Evolutionary conservation across 352 stramenopile species (phyloP), one percentile per base, ranked within the genome.

Genomic region (Phytophthora hibernalis): DNA sequence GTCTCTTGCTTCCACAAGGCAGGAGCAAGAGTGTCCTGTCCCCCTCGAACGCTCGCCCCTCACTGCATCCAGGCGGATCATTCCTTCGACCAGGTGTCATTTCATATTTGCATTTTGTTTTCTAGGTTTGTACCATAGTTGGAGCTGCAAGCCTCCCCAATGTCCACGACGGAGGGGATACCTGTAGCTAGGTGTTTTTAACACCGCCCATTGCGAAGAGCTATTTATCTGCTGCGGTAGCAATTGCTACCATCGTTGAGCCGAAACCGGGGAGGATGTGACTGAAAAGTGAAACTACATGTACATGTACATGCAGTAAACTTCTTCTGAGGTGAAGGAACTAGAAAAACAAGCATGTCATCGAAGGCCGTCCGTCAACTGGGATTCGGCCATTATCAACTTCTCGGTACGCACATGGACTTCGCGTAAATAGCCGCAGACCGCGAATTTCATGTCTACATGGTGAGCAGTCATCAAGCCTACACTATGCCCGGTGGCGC

Each of bases 121-220:
- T 72, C 53, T 70, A 82, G 74, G 74, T 77, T 74, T 91, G 79
- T 94, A 91, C 62, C 54, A 85, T 94, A 94, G 79, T 70, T 65
- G 18, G 65, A 61, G 62, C 64, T 74, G 62, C n/a, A 28, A 40
- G 40, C 52, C 40, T 18, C 42, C 50, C 33, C 44, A 65, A 55
- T 63, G 56, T 49, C 63, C 44, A 22, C 22, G 40, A 16, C 54
- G 2, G 30, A 33, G 21, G 58, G 59, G 45, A 54, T 42, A 51
- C 33, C 52, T 52, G 65, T 61, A 82, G 77, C 60, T 79, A 89
- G 87, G 87, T 96, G 85, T 92, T 96, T 68, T 96, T 43, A 96
- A 93, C 87, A 94, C 87, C 87, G 70, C 87, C 85, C 85, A 78
- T 22, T 57, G 26, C 44, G 31, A 73, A 69, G 52, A 77, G 70